Conservation (phyloP, 2,329 filamentous ascomycete genomes). For the Drechslera avenae region DNA sequence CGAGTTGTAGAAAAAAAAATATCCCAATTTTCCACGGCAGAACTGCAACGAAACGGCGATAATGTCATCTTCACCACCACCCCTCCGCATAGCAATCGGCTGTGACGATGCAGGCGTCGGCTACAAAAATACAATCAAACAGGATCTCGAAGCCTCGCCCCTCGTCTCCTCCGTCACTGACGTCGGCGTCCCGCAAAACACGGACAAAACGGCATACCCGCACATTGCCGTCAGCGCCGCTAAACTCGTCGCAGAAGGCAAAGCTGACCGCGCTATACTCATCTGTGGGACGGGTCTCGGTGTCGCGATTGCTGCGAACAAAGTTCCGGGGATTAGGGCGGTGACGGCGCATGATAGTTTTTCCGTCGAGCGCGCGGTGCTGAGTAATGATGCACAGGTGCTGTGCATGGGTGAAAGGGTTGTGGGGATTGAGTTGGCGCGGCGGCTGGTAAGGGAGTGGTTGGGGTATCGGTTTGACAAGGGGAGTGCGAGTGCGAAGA, state of each 20-base stretch:
- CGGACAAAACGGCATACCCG: constrained; percentile 82
- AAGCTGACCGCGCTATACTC: constrained; percentile 76
- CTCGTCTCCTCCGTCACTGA: constrained; percentile 73
- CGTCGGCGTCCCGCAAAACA: constrained; percentile 69
- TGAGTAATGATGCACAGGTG: constrained; percentile 87
- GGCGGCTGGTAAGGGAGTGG: constrained; percentile 80
- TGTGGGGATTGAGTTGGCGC: constrained; percentile 78
- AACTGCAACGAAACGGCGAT: too few relatives aligned
- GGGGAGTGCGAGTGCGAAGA: constrained; percentile 63
- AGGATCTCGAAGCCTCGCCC: constrained; percentile 69
- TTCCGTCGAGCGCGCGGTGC: constrained; percentile 76
- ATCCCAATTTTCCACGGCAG: too few relatives aligned
- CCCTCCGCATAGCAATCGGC: constrained; percentile 66
- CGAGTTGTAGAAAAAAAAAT: constrained; percentile 29
- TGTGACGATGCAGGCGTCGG: constrained; percentile 73
- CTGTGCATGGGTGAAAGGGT: constrained; percentile 86
- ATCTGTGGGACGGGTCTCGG: constrained; percentile 88
- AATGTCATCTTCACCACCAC: constrained; percentile 5
- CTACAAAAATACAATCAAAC: constrained; percentile 80
- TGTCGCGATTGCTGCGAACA: constrained; percentile 88
- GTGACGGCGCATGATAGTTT: constrained; percentile 89
- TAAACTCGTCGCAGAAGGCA: constrained; percentile 64
- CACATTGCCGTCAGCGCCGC: constrained; percentile 77
- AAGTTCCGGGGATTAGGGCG: constrained; percentile 81
- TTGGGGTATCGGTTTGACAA: constrained; percentile 80